phyloP scores from a whole-genome alignment of 2,329 filamentous ascomycete genomes.

The Mycosphaerella sp. region DNA sequence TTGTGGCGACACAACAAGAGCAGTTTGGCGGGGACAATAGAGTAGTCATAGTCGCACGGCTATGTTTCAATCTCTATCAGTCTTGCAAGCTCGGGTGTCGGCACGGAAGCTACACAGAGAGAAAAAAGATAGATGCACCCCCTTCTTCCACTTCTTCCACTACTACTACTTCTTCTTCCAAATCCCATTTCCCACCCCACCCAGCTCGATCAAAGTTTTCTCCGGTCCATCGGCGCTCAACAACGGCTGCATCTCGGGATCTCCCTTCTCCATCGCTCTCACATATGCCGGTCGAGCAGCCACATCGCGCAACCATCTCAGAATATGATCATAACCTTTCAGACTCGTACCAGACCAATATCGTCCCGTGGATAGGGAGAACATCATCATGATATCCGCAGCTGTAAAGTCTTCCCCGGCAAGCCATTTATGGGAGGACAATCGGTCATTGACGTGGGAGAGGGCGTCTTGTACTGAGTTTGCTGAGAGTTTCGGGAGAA shows the following conservation, averaged over 20 bases:
- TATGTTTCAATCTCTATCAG: too few species aligned
- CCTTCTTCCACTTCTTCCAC: too few species aligned
- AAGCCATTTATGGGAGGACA: slow-evolving; percentile 48
- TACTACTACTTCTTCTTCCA: not conserved
- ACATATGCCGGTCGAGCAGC: slow-evolving; percentile 26
- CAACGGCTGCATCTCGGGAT: slow-evolving; percentile 26
- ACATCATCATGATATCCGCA: slow-evolving; percentile 59
- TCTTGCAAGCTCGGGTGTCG: too few species aligned
- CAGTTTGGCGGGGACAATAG: too few species aligned
- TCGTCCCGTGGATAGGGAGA: slow-evolving; percentile 54
- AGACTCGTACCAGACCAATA: slow-evolving; percentile 31
- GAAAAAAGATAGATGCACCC: too few species aligned
- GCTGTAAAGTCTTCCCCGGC: slow-evolving; percentile 56
- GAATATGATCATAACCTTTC: slow-evolving; percentile 22
- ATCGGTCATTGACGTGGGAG: slow-evolving; percentile 42
- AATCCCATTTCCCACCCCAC: not conserved
- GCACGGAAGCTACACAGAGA: too few species aligned
- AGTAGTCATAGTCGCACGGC: too few species aligned
- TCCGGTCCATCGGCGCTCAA: slow-evolving; percentile 16
- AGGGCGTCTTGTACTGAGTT: slow-evolving; percentile 37
- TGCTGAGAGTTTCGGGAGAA: slow-evolving; percentile 28
- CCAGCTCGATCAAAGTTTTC: slow-evolving; percentile 9
- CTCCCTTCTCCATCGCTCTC: slow-evolving; percentile 31
- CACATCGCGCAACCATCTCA: slow-evolving; percentile 29
- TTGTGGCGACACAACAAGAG: too few species aligned